Percentiles rank a stretch among this genome's conserved stretches.
phyloP scores from a whole-genome alignment of 2,329 filamentous ascomycete genomes.

The Colletotrichum lentis region DNA sequence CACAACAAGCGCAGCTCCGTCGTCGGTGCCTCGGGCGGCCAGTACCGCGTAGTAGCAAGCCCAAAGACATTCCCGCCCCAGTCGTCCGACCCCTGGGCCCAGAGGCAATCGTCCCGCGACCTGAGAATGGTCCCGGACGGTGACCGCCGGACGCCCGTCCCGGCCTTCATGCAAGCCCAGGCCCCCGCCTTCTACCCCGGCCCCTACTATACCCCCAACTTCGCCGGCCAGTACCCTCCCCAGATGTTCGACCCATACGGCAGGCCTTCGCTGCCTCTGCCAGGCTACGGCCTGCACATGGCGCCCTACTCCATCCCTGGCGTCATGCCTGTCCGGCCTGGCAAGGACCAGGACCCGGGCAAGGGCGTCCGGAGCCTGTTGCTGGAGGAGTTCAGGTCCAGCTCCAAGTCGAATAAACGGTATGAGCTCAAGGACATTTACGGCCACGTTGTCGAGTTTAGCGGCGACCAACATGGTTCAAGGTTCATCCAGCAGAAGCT shows the following conservation, averaged over 20 bases:
- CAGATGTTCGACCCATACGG: slow-evolving; percentile 47
- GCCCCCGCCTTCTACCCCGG: slow-evolving; percentile 45
- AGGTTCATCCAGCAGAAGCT: slow-evolving; percentile 95
- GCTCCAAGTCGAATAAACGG: slow-evolving; percentile 73
- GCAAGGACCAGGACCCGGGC: slow-evolving; percentile 65
- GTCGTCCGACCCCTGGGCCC: slow-evolving; percentile 51
- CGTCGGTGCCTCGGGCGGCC: slow-evolving; percentile 46
- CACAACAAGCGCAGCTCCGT: slow-evolving; percentile 49
- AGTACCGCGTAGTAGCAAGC: slow-evolving; percentile 43
- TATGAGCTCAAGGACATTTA: slow-evolving; percentile 92
- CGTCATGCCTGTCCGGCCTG: slow-evolving; percentile 47
- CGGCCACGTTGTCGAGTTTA: slow-evolving; percentile 88
- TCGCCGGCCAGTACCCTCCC: slow-evolving; percentile 51
- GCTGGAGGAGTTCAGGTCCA: slow-evolving; percentile 81
- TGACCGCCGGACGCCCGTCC: slow-evolving; percentile 50
- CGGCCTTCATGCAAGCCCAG: slow-evolving; percentile 46
- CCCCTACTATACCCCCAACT: slow-evolving; percentile 48
- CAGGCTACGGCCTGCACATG: slow-evolving; percentile 48
- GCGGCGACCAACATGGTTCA: slow-evolving; percentile 93
- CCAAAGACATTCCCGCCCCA: slow-evolving; percentile 42
- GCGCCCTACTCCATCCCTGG: slow-evolving; percentile 43
- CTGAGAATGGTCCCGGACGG: slow-evolving; percentile 47
- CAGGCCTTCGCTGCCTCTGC: slow-evolving; percentile 31
- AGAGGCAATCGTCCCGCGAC: slow-evolving; percentile 48
- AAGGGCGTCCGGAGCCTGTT: slow-evolving; percentile 74